A percentile compares a stretch with the other conserved stretches of the same genome.
These are phyloP conservation scores for Mariannaea elegans DNA, from an alignment of 2,329 filamentous ascomycete species.

Conservation along the genomic window DNA sequence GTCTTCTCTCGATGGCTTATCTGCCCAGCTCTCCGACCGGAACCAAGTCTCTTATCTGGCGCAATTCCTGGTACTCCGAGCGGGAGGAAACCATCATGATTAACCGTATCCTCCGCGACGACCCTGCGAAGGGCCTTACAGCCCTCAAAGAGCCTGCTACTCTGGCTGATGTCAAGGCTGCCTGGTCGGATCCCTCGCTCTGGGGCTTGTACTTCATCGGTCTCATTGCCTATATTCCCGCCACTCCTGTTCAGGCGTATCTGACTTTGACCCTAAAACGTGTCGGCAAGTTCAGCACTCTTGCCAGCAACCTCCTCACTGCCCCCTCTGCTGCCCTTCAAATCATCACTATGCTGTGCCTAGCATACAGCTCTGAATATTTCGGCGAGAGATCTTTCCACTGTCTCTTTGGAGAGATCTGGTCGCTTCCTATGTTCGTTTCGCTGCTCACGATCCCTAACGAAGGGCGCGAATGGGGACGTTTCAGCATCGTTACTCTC, in stretches of 20 bases:
- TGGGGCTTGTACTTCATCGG: constrained; percentile 62
- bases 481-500: constrained; percentile 61
- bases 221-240: constrained; percentile 59
- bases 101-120: constrained; percentile 65
- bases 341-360: constrained; percentile 63
- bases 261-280: constrained; percentile 65
- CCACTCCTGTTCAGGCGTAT: constrained; percentile 57
- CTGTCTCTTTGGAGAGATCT: constrained; percentile 61
- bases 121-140: constrained; percentile 62
- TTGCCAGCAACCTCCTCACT: constrained; percentile 69
- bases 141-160: constrained; percentile 54
- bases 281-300: constrained; percentile 63
- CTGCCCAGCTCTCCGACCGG: constrained; percentile 71
- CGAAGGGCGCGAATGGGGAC: constrained; percentile 58
- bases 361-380: constrained; percentile 63
- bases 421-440: constrained; percentile 61
- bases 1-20: constrained; percentile 63
- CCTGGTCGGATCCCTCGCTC: constrained; percentile 57
- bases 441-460: constrained; percentile 59
- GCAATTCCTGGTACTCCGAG: constrained; percentile 73
- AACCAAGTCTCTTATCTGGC: constrained; percentile 68
- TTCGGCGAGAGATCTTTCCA: constrained; percentile 64
- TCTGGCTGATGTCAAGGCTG: constrained; percentile 52
- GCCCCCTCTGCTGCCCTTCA: constrained; percentile 66
- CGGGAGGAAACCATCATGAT: constrained; percentile 75